Evolutionary conservation across 305 asterid species (phyloP), one percentile per base, ranked within the genome.

Genomic region (Fraxinus baroniana): DNA sequence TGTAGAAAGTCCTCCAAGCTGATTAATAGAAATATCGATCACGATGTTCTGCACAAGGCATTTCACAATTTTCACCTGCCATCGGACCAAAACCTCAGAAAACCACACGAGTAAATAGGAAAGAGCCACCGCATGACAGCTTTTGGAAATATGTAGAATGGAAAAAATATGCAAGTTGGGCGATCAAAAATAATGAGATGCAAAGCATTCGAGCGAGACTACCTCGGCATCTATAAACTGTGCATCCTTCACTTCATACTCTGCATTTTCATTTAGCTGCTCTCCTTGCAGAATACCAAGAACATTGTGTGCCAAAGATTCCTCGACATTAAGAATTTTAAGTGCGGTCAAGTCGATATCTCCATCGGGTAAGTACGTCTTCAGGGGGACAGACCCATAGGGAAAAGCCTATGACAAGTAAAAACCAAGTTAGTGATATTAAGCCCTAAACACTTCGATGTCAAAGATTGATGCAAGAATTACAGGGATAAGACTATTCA

Each of bases 141-240:
- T 70, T 30, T 30, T 4, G 8, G 22, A 30, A 70, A 68, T 37
- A 68, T 68, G 15, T 68, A 68, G 20, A 68, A 68, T 68, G 74
- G 33, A 68, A 13, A 70, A 5, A 66, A 26, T 10, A 68, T 24
- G 24, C 37, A 28, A 68, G 37, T 68, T 52, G 64, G 72, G 39
- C 71, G 26, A 41, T 66, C 26, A 35, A 28, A 75, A n/a, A 68
- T 13, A 33, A 80, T 32, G 36, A 86, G 81, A 68, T 71, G 79
- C 20, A 80, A 83, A 82, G 60, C 73, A 84, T 80, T 74, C 76
- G 75, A 81, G 44, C 3, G 18, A 70, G 84, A 83, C 62, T 80
- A 96, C 99, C 98, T 96, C 98, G 8, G 99, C 99, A 85, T 93
- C 98, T 78, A 96, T 94, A 83, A 94, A 91, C 33, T 93, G 95